phyloP scores from a whole-genome alignment of 352 stramenopile species.

The Bremia lactucae region DNA sequence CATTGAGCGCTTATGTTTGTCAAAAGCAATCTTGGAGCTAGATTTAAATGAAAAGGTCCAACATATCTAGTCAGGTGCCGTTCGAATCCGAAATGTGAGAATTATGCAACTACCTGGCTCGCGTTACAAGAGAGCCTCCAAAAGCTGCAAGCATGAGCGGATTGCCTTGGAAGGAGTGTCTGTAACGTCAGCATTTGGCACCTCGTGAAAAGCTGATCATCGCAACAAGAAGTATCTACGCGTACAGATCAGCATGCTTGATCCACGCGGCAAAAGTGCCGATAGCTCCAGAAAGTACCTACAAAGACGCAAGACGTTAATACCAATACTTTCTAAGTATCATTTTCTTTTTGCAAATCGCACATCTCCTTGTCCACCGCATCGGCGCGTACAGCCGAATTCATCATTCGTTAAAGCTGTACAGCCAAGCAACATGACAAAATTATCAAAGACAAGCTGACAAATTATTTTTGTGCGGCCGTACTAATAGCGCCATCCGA shows the following conservation, averaged over 20 bases:
- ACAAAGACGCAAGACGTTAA: slow-evolving; percentile 1
- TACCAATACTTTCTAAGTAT: background rate
- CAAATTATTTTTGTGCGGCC: too few species aligned
- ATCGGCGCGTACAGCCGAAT: slow-evolving; percentile 74
- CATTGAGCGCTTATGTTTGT: slow-evolving; percentile 58
- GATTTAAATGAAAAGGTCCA: background rate
- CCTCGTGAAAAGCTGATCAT: too few species aligned
- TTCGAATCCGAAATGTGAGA: background rate
- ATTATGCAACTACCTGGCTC: slow-evolving; percentile 40
- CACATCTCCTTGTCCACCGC: slow-evolving; percentile 88
- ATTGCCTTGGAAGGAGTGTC: slow-evolving; percentile 30
- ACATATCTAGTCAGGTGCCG: slow-evolving; percentile 1
- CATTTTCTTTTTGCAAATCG: too few species aligned
- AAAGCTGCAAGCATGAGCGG: slow-evolving; percentile 58
- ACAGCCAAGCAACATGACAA: background rate
- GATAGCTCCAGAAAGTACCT: slow-evolving; percentile 78
- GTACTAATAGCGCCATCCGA: slow-evolving; percentile 63
- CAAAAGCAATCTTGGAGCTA: slow-evolving; percentile 59
- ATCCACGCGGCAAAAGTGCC: slow-evolving; percentile 74
- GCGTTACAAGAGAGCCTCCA: slow-evolving; percentile 70
- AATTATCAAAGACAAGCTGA: background rate
- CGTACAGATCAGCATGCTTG: slow-evolving; percentile 32
- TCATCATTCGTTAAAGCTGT: slow-evolving; percentile 48
- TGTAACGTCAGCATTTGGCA: background rate
- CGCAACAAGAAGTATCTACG: background rate